Base-by-base conservation (phyloP, 2,329 filamentous ascomycete species). In the Sarocladium kiliense region DNA sequence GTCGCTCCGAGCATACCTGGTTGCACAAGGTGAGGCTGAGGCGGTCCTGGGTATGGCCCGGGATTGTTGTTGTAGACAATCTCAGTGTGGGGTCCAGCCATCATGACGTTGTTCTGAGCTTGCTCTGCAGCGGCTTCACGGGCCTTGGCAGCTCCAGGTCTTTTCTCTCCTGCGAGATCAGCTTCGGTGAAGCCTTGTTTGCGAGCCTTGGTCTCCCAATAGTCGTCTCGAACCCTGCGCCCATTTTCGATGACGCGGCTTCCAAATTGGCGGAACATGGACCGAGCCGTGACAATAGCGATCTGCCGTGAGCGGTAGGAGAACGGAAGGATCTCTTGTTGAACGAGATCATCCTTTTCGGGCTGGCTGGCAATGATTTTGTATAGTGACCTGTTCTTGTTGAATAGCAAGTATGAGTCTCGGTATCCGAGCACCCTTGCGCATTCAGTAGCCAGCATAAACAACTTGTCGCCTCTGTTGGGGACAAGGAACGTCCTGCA, bases 151-250 rank as follows among this genome's bases (percentile, higher is more conserved):
- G 89, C 92, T 54, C 94, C 94, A 5, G 94, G 94, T 60, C 94
- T 82, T 77, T 99, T 97, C 74, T 99, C 94, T 39, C 94, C 94
- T 3, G 94, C 94, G 53, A 92, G 80, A 70, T 99, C 94, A 59
- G 95, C 91, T 69, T 99, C 94, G 1, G 94, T 99, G 68, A 99
- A 99, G 11, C 94, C 94, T 72, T 99, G 94, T 73, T 97, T 99
- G 49, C 89, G 82, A 7, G 94, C 94, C 73, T 97, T 97, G 66
- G 87, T 89, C 71, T 97, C 94, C 94, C 94, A 99, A 72, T 99
- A 99, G 69, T 99, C 94, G 72, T 99, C 94, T 51, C 94, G 87
- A 41, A 99, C 94, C 56, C 94, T 81, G 59, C 93, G 83, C 32
- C 94, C 94, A 65, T 92, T 89, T 34, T 89, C 85, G 60, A 99